Base-by-base conservation (phyloP, 106 monocot genomes). In the Platanthera guangdongensis region DNA sequence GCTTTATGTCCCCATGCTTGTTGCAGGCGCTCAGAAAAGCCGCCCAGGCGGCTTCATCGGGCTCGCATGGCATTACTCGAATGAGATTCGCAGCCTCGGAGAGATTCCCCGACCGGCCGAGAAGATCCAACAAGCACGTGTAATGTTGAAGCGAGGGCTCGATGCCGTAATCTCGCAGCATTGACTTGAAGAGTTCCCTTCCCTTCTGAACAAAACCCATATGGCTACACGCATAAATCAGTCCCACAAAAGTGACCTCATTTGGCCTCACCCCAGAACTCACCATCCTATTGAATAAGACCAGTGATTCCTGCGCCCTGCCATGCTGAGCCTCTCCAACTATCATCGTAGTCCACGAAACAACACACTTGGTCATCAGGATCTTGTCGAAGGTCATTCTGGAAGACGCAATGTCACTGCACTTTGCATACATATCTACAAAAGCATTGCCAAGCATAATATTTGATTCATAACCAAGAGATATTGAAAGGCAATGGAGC, bases 331-430 rank as follows among this genome's bases (percentile, higher is more conserved):
- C 96, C 79, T 93, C 93, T 9, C 89, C 93, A 32, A 97, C 84
- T 25, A 94, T 84, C 93, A 97, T 94, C 1, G 97, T 91, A 4
- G 97, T 97, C 97, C 97, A 97, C 5, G 97, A 94, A 51, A 97
- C 59, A 0, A 94, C 83, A 69, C 88, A 93, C 39, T 81, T 50
- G 0, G 12, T 54, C 16, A 6, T 9, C 10, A 28, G 1, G 18
- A 89, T 78, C n/a, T 76, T 76, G 21, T 94, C 84, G 74, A 97
- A 97, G 0, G 78, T 76, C 16, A 68, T 76, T 74, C 94, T 87
- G 2, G 97, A 87, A 53, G 84, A 87, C 28, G 8, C 51, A 21
- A 97, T 88, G 48, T 87, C 86, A 16, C 91, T 88, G 79, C 97
- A 97, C 74, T 97, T 97, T 2, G 93, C 86, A 47, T 97, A 97